Evolutionary conservation across 2,329 filamentous ascomycete species (phyloP), one percentile per base, ranked within the genome.

Genomic region (Teratosphaeria nubilosa): DNA sequence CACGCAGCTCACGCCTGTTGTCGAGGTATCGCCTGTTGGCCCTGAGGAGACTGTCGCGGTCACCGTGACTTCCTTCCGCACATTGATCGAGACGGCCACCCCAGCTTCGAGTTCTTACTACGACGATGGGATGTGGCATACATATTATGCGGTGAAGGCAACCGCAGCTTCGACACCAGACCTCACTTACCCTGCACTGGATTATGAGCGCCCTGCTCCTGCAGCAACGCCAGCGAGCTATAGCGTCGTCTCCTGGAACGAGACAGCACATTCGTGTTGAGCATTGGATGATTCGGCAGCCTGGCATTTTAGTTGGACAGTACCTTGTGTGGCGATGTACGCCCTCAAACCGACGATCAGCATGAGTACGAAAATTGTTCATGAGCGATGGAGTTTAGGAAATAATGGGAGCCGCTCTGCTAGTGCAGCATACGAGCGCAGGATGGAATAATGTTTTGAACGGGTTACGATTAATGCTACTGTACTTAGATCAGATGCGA

Each of bases 111-210:
- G 65, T 6, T 56, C 62, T 34, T 77, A 74, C 66, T 77, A 77
- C 58, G 75, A 77, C 58, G 65, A 75, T 55, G 75, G 75, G n/a
- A 63, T 74, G 64, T 77, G 75, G 75, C 74, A 77, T 59, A 77
- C 75, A 5, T 66, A 60, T 24, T 77, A 77, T 60, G 64, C 66
- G 10, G 45, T 62, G 31, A 55, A 55, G 37, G 13, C 5, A n/a
- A 1, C 13, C 14, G 7, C 25, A 34, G 34, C 34, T 14, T n/a
- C 34, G 16, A 41, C 34, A 14, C 14, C 34, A n/a, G 16, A 14
- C 16, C 34, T 41, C 13, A 41, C 34, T 14, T 11, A 14, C 34
- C 2, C 27, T 3, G 27, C 27, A 30, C 5, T 30, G 27, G 27
- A 30, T 30, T 7, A 30, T 30, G 27, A 30, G 27, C 5, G 27